Evolutionary conservation across 1,284 basidiomycete species (phyloP), one percentile per base, ranked within the genome.

Genomic region (Sphagnurus paluster): DNA sequence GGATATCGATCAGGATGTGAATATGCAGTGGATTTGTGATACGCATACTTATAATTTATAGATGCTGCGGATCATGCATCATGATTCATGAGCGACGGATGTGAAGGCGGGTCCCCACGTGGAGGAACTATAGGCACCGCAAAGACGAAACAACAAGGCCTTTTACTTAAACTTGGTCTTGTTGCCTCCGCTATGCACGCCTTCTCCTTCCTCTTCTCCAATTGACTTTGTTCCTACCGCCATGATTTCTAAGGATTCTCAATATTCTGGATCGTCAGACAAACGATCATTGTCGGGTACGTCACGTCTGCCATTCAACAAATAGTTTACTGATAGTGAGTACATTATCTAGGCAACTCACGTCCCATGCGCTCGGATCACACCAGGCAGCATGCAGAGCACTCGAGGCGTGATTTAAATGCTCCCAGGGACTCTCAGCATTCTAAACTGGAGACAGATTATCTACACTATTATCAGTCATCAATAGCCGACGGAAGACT

Each of bases 401-500:
- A 48, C 30, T 49, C 50, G 9, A 49, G 28, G 39, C 43, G 45
- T 16, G 37, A 46, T n/a, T 29, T 38, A 17, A 39, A 45, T n/a
- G 17, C 38, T 36, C 20, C 37, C 40, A 2, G 23, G 29, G 26
- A 42, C 39, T 32, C 49, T 8, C 44, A 52, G 9, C 50, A 46
- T 4, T 57, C 58, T 17, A 53, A 52, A 38, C 46, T 48, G 48
- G 61, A 67, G 32, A 56, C 66, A 2, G 68, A 70, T 34, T 56
- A 68, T 19, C 55, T 67, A 20, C 64, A 65, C 33, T 71, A 70
- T 54, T 71, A 71, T 59, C 59, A 68, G 50, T 71, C 70, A 1
- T 56, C 66, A 21, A 53, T 69, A 35, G 62, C 70, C 33, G 63
- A 68, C 50, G 57, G 63, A 43, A 42, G 20, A 16, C 7, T n/a